Evolutionary conservation across 306 rosid genomes (phyloP).

Genomic region (Pyrus pyrifolia): DNA sequence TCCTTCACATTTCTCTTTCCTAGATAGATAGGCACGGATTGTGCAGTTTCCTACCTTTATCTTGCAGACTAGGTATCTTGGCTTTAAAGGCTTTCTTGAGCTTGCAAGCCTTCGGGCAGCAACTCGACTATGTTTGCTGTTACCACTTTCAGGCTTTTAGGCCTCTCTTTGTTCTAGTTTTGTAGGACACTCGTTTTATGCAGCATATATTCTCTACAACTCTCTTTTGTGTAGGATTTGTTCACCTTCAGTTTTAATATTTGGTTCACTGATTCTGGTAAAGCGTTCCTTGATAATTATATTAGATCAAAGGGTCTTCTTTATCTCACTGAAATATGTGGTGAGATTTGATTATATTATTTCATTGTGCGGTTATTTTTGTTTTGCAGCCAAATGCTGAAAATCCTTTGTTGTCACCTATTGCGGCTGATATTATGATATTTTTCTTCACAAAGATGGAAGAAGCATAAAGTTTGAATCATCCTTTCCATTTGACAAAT

Average conservation of each 20-base stretch:
- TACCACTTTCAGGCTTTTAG: not conserved
- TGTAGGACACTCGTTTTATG: not conserved
- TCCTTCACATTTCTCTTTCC: not conserved
- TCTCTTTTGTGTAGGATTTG: not conserved
- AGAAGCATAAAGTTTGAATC: no score
- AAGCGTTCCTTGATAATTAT: not conserved
- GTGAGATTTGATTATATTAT: not conserved
- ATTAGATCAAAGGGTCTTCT: not conserved
- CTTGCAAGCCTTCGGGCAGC: not conserved
- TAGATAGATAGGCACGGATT: not conserved
- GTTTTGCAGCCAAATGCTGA: constrained; percentile 82
- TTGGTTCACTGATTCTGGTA: not conserved
- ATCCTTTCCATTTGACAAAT: no score
- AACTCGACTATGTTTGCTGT: not conserved
- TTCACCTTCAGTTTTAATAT: not conserved
- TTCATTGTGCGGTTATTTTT: constrained; percentile 1
- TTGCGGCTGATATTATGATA: constrained; percentile 35
- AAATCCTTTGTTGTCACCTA: constrained; percentile 78
- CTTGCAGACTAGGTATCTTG: not conserved
- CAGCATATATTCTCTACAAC: not conserved
- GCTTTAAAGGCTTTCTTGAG: not conserved
- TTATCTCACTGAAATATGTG: not conserved
- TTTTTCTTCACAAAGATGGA: no score
- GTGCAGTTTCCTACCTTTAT: not conserved
- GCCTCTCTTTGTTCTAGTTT: not conserved